These are phyloP conservation scores for Mrakia gelida DNA, from an alignment of 768 basidiomycete species.

Conservation along the genomic window DNA sequence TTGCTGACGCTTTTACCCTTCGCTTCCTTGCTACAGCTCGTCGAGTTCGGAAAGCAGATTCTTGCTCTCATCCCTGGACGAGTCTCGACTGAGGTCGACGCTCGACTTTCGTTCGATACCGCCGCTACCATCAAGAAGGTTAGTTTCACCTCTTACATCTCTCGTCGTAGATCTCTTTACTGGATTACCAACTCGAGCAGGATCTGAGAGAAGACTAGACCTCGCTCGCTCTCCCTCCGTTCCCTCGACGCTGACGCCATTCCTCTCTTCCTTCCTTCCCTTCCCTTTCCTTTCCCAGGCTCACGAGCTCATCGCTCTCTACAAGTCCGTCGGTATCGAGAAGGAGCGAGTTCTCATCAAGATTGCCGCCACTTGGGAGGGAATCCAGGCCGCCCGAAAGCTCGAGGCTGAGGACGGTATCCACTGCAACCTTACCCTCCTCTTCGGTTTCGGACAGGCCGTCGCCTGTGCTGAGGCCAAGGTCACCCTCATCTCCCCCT, in stretches of 20 bases:
- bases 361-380: slow-evolving; percentile 99
- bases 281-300: slow-evolving; percentile 43
- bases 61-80: slow-evolving; percentile 92
- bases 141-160: slow-evolving; percentile 10
- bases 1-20: background rate
- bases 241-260: background rate
- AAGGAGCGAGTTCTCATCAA: slow-evolving; percentile 97
- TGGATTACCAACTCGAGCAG: background rate
- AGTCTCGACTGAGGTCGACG: slow-evolving; percentile 98
- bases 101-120: slow-evolving; percentile 94
- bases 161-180: background rate
- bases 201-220: too few species aligned
- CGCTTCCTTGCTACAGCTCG: slow-evolving; percentile 58
- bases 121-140: slow-evolving; percentile 85
- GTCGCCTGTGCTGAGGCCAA: slow-evolving; percentile 98
- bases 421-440: slow-evolving; percentile 97
- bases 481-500: slow-evolving; percentile 97
- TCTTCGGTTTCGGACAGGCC: slow-evolving; percentile 97
- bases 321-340: slow-evolving; percentile 86
- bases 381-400: slow-evolving; percentile 96
- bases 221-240: background rate
- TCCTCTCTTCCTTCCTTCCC: slow-evolving; percentile 3
- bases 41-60: slow-evolving; percentile 96
- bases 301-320: slow-evolving; percentile 75
- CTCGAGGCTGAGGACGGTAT: slow-evolving; percentile 88